phyloP scores from a whole-genome alignment of 371 early-diverging fungal genomes.

The Mortierella sp. region DNA sequence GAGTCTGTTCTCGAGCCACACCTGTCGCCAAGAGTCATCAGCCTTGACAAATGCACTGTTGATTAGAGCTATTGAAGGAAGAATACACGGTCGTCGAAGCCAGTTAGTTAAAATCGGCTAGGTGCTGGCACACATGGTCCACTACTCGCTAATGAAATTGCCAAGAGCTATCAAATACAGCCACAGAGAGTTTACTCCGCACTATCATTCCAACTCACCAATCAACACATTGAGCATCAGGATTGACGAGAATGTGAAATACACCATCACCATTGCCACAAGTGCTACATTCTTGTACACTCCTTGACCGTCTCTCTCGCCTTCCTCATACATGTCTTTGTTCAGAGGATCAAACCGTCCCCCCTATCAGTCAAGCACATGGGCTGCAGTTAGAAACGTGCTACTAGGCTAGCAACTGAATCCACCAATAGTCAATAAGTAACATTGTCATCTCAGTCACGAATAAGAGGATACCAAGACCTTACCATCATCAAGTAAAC shows the following conservation, averaged over 20 bases:
- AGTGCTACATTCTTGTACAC: too few relatives aligned
- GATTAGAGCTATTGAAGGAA: constrained; percentile 13
- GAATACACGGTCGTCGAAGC: neutral
- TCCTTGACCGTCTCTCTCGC: too few relatives aligned
- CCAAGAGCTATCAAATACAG: neutral
- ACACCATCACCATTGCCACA: constrained; percentile 19
- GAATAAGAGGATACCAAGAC: too few relatives aligned
- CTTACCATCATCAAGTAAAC: constrained; percentile 45
- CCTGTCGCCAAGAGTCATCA: constrained; percentile 20
- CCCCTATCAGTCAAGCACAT: neutral
- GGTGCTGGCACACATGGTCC: too few relatives aligned
- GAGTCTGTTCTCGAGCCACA: constrained; percentile 29
- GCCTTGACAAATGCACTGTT: constrained; percentile 21
- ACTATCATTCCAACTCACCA: constrained; percentile 4
- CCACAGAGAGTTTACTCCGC: neutral
- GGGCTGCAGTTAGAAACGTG: too few relatives aligned
- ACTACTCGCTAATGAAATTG: too few relatives aligned
- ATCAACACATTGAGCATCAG: constrained; percentile 35
- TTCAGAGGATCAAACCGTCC: constrained; percentile 20
- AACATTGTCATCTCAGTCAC: too few relatives aligned
- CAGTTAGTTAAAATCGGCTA: too few relatives aligned
- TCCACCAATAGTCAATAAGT: too few relatives aligned
- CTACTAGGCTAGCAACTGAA: too few relatives aligned
- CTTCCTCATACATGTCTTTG: neutral
- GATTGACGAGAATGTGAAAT: constrained; percentile 21